Conservation (phyloP, 1,284 basidiomycete species). For the Puccinia hordei region DNA sequence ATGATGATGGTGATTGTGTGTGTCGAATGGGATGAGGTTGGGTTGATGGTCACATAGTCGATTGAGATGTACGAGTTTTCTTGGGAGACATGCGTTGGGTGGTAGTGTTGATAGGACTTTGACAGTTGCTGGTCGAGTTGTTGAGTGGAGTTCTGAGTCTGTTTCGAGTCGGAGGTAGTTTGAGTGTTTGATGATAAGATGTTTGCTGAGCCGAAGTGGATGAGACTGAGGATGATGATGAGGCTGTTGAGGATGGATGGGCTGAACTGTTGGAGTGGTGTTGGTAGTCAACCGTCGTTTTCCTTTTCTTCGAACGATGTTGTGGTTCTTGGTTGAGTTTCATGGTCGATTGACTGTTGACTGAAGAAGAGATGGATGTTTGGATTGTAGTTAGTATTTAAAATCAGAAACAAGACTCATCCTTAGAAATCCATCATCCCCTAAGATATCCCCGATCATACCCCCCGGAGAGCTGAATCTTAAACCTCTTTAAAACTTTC, state of each 20-base stretch:
- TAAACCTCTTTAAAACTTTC: no score
- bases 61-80: constrained; percentile 12
- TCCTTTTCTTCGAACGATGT: neutral
- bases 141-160: neutral
- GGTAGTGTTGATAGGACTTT: constrained; percentile 25
- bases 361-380: no score
- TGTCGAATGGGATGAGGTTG: neutral
- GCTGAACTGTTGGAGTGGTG: neutral
- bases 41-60: neutral
- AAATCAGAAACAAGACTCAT: no score
- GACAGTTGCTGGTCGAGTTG: no score
- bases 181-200: neutral
- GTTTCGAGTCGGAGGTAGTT: neutral
- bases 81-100: constrained; percentile 19
- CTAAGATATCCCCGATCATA: no score
- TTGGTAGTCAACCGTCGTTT: neutral
- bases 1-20: neutral
- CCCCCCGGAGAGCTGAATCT: no score
- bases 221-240: neutral
- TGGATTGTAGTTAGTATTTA: no score
- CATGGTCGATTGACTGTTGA: no score
- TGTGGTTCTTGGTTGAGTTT: no score
- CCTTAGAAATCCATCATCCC: no score
- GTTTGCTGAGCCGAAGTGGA: neutral
- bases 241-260: neutral